These are phyloP conservation scores for Stygiomarasmius scandens DNA, from an alignment of 1,284 basidiomycete genomes.

Conservation along the genomic window DNA sequence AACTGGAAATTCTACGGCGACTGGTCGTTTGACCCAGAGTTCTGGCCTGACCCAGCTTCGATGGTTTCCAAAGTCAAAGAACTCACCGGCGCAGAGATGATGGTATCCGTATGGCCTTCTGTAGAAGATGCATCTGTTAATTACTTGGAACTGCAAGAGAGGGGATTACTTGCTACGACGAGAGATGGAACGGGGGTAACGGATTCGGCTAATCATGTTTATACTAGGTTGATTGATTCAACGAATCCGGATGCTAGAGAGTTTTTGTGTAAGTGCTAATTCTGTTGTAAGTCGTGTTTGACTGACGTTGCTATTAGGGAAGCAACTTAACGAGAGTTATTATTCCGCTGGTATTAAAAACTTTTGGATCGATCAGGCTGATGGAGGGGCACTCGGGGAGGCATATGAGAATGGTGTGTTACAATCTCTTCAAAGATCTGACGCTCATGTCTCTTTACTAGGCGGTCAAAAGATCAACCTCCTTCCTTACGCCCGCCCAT, in stretches of 20 bases:
- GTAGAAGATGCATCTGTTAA: slow-evolving; percentile 43
- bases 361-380: slow-evolving; percentile 47
- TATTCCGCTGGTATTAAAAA: slow-evolving; percentile 45
- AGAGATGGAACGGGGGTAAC: slow-evolving; percentile 42
- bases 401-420: slow-evolving; percentile 39
- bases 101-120: slow-evolving; percentile 46
- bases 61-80: slow-evolving; percentile 41
- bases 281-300: neutral
- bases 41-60: slow-evolving; percentile 39
- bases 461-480: slow-evolving; percentile 37
- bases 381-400: slow-evolving; percentile 42
- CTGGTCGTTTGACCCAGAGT: slow-evolving; percentile 42
- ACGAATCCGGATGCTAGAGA: slow-evolving; percentile 36
- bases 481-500: slow-evolving; percentile 39
- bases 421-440: neutral
- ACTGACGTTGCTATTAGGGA: slow-evolving; percentile 39
- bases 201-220: slow-evolving; percentile 43
- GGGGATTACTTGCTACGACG: slow-evolving; percentile 41
- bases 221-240: slow-evolving; percentile 39
- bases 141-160: slow-evolving; percentile 35
- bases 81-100: slow-evolving; percentile 46
- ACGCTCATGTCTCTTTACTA: slow-evolving; percentile 12
- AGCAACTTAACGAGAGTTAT: slow-evolving; percentile 42
- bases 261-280: slow-evolving; percentile 29
- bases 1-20: slow-evolving; percentile 46